A percentile compares a stretch with the other conserved stretches of the same genome.
These are phyloP conservation scores for Vicia faba DNA, from an alignment of 306 rosid genomes.

Conservation along the genomic window DNA sequence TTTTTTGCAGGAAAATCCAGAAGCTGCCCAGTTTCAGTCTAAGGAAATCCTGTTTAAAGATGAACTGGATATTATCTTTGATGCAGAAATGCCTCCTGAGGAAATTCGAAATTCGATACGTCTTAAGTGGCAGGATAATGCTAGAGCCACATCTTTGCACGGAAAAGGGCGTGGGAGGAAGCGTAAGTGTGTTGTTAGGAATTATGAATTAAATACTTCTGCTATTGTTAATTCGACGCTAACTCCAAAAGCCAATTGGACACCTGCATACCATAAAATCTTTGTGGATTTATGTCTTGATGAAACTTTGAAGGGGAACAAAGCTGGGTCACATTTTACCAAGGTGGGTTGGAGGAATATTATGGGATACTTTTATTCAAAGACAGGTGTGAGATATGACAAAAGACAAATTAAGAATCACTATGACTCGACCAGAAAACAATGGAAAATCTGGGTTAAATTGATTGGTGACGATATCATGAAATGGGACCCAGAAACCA, in stretches of 20 bases:
- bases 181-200: constrained; percentile 35
- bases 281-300: constrained; percentile 57
- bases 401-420: constrained; percentile 65
- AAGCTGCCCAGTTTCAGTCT: constrained; percentile 56
- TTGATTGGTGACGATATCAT: constrained; percentile 48
- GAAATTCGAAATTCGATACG: constrained; percentile 33
- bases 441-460: constrained; percentile 64
- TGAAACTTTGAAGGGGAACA: constrained; percentile 58
- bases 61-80: constrained; percentile 49
- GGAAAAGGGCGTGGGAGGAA: constrained; percentile 44
- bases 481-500: constrained; percentile 66
- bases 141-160: constrained; percentile 40
- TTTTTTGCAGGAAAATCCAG: constrained; percentile 50
- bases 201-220: constrained; percentile 34
- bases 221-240: constrained; percentile 33
- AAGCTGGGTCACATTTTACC: constrained; percentile 56
- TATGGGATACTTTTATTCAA: constrained; percentile 47
- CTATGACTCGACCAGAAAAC: constrained; percentile 57
- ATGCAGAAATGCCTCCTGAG: constrained; percentile 40
- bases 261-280: constrained; percentile 50
- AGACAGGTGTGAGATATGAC: constrained; percentile 57
- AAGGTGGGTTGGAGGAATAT: constrained; percentile 67
- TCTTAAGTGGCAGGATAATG: constrained; percentile 40
- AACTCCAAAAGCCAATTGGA: constrained; percentile 57
- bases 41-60: constrained; percentile 55